phyloP scores from a whole-genome alignment of 305 asterid genomes.

The Lippia alba region DNA sequence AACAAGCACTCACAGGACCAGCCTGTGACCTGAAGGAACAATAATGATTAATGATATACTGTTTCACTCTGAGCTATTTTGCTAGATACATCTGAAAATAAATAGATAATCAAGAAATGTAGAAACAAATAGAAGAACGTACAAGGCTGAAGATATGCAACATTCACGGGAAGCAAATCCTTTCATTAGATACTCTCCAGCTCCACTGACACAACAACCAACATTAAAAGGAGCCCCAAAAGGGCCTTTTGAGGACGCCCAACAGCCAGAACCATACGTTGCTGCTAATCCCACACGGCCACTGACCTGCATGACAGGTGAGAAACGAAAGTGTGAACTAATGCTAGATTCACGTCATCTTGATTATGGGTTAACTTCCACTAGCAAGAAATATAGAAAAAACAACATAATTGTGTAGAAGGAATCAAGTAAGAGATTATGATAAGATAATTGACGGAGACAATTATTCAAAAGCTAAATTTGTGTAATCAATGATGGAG shows the following conservation, averaged over 20 bases:
- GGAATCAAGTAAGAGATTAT: not conserved
- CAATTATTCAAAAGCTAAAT: constrained; percentile 7
- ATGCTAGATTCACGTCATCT: not conserved
- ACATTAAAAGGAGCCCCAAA: constrained; percentile 59
- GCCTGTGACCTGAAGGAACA: constrained; percentile 64
- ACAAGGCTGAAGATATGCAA: constrained; percentile 76
- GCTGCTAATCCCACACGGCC: constrained; percentile 98
- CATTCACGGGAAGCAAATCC: constrained; percentile 88
- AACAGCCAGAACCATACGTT: constrained; percentile 90
- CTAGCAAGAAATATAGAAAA: constrained; percentile 35
- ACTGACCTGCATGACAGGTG: constrained; percentile 58
- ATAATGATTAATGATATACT: too few relatives aligned
- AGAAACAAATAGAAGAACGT: constrained; percentile 38
- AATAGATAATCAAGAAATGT: not conserved
- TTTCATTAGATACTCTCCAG: constrained; percentile 90
- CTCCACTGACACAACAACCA: constrained; percentile 95
- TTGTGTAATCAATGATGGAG: not conserved
- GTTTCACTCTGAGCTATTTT: constrained; percentile 1
- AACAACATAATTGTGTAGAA: constrained; percentile 15
- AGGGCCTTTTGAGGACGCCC: constrained; percentile 77
- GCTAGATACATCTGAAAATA: constrained; percentile 7
- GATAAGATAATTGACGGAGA: not conserved
- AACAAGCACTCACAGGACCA: constrained; percentile 81
- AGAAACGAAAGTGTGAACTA: constrained; percentile 17
- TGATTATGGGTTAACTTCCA: constrained; percentile 6